Conservation (phyloP, 2,329 filamentous ascomycete species). For the Cytospora mali region DNA sequence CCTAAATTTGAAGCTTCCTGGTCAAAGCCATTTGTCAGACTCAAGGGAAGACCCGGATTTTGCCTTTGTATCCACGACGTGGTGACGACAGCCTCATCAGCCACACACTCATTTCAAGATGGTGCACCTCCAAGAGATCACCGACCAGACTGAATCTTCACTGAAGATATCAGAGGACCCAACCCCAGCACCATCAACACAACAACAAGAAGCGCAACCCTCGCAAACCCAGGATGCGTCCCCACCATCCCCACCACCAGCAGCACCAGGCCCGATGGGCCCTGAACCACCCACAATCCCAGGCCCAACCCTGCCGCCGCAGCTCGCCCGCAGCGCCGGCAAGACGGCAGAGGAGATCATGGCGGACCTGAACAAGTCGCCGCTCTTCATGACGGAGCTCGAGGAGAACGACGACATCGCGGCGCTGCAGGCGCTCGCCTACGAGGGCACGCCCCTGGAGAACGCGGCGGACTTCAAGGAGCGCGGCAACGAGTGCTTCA, state of each 20-base stretch:
- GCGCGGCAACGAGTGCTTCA: constrained; percentile 88
- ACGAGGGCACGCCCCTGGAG: constrained; percentile 87
- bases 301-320: constrained; percentile 50
- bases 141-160: constrained; percentile 18
- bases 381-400: constrained; percentile 94
- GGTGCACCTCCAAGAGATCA: constrained; percentile 24
- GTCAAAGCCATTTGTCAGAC: neutral
- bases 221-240: neutral
- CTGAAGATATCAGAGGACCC: constrained; percentile 26
- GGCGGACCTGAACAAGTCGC: constrained; percentile 62
- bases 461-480: constrained; percentile 84
- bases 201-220: constrained; percentile 9
- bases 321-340: constrained; percentile 42
- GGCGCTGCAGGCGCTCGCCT: constrained; percentile 85
- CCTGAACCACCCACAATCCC: constrained; percentile 21
- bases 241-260: constrained; percentile 1
- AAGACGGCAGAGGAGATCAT: constrained; percentile 59
- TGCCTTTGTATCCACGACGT: neutral
- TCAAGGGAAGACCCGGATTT: neutral
- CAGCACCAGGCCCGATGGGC: constrained; percentile 8
- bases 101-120: constrained; percentile 10
- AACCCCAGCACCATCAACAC: constrained; percentile 21
- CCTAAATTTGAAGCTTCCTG: neutral
- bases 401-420: constrained; percentile 84
- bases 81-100: neutral